phyloP scores from a whole-genome alignment of 164 flowering plant species.

The Buxus sempervirens region DNA sequence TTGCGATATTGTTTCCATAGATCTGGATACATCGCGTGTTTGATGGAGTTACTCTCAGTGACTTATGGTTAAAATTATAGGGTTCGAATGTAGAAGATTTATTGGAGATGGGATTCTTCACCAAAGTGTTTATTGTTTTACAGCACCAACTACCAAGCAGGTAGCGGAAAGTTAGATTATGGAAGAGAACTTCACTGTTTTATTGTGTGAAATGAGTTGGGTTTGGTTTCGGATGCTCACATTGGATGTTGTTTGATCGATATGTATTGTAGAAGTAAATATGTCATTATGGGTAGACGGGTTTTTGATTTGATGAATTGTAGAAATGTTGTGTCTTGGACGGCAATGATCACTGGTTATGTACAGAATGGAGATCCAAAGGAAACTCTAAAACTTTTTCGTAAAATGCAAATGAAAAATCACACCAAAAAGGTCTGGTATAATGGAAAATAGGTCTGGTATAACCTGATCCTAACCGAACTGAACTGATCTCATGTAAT shows the following conservation, averaged over 20 bases:
- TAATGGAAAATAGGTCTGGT: no score
- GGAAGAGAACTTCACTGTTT: conserved; percentile 68
- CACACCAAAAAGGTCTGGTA: no score
- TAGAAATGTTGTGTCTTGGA: conserved; percentile 63
- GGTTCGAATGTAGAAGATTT: no score
- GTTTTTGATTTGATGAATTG: conserved; percentile 48
- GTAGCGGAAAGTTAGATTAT: conserved; percentile 22
- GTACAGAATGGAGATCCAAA: conserved; percentile 37
- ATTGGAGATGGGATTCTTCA: no score
- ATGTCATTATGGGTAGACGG: conserved; percentile 27
- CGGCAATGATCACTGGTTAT: conserved; percentile 64
- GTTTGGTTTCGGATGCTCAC: conserved; percentile 40
- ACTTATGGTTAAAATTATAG: no score
- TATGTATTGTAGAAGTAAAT: conserved; percentile 49
- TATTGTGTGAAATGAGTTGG: conserved; percentile 35
- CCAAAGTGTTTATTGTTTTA: no score
- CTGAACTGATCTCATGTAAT: no score
- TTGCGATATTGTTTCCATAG: no score
- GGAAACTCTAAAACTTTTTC: conserved; percentile 51
- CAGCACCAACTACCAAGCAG: no score
- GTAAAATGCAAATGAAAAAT: conserved; percentile 44
- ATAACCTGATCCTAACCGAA: no score
- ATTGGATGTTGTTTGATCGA: conserved; percentile 61
- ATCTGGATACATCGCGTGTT: no score
- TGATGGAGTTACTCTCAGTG: no score